Evolutionary conservation across 306 rosid species (phyloP).

Genomic region (Castanea mollissima): DNA sequence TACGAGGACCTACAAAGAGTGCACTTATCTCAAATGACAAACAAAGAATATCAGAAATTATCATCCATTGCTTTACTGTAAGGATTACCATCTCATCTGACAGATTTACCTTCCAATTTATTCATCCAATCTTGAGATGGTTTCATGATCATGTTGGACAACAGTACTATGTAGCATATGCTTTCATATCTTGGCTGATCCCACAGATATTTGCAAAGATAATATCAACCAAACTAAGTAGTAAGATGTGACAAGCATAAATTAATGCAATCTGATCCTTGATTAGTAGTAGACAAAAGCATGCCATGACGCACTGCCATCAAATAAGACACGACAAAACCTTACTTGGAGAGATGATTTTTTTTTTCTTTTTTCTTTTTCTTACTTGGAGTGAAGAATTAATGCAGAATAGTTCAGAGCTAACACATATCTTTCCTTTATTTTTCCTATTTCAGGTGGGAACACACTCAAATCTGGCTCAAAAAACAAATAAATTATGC

Average conservation of each 20-base stretch:
- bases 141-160: slow-evolving; percentile 3
- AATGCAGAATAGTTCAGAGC: neutral
- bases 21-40: slow-evolving; percentile 33
- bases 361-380: too few species aligned
- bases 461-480: neutral
- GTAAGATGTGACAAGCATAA: neutral
- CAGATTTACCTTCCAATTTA: slow-evolving; percentile 21
- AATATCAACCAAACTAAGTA: neutral
- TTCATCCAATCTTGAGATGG: neutral
- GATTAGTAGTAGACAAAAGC: neutral
- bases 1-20: slow-evolving; percentile 37
- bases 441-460: neutral
- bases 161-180: neutral
- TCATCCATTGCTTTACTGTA: neutral
- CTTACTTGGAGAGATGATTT: neutral
- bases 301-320: neutral
- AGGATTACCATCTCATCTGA: slow-evolving; percentile 11
- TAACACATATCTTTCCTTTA: neutral
- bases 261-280: neutral
- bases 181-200: neutral
- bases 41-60: slow-evolving; percentile 31
- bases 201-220: neutral
- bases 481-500: neutral
- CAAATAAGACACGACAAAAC: neutral
- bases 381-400: neutral